Conservation (phyloP, 306 rosid species). For the Castanea sativa region DNA sequence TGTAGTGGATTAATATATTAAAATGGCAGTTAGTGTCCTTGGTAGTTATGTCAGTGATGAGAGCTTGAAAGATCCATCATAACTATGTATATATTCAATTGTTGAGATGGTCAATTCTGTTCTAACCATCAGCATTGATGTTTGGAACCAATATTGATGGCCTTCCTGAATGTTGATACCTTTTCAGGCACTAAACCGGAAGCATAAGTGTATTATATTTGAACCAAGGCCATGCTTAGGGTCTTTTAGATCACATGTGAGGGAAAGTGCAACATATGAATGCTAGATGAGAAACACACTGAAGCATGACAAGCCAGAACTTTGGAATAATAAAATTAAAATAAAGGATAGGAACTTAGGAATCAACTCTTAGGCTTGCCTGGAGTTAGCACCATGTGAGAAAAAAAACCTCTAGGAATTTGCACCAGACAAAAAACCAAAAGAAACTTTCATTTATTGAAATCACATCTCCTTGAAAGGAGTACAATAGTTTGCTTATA, state of each 20-base stretch:
- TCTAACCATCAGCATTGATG: neutral
- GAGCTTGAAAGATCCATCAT: neutral
- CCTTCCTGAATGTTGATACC: neutral
- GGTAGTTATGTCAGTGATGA: neutral
- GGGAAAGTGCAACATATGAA: neutral
- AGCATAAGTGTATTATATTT: neutral
- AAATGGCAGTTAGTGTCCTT: neutral
- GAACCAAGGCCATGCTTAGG: neutral
- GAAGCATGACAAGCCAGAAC: too few species aligned
- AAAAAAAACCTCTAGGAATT: too few species aligned
- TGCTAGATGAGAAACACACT: neutral
- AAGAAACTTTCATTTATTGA: too few species aligned
- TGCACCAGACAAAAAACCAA: too few species aligned
- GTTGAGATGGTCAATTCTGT: neutral
- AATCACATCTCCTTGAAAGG: too few species aligned
- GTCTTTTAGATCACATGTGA: neutral
- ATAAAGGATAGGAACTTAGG: too few species aligned
- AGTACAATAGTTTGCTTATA: too few species aligned
- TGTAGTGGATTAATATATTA: neutral
- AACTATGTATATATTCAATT: neutral
- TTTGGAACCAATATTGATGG: neutral
- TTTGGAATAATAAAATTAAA: too few species aligned
- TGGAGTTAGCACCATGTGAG: too few species aligned
- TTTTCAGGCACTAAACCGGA: neutral
- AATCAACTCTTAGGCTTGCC: too few species aligned